Percentiles rank a stretch among this genome's conserved stretches.
Evolutionary conservation across 768 basidiomycete genomes (phyloP).

Genomic region (Calocybe cyanea): DNA sequence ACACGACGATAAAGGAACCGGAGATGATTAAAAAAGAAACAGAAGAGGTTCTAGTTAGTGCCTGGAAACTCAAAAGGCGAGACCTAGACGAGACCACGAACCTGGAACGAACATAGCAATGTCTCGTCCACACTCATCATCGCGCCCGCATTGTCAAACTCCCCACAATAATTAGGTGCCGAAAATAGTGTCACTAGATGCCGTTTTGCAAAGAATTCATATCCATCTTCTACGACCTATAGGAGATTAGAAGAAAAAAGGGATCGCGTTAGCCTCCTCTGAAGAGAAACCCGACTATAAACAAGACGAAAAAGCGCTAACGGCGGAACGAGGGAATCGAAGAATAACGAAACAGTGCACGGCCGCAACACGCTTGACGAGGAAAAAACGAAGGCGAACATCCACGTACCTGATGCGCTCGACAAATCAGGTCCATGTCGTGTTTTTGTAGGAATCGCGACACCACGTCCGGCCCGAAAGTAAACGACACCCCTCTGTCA

Average conservation of each 20-base stretch:
- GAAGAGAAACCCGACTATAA: neutral
- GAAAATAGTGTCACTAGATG: slow-evolving; percentile 97
- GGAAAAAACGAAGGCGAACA: neutral
- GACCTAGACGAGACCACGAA: slow-evolving; percentile 25
- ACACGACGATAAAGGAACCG: no score
- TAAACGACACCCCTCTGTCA: slow-evolving; percentile 97
- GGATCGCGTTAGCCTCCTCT: no score
- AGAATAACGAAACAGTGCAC: neutral
- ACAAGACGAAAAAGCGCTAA: neutral
- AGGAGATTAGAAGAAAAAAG: neutral
- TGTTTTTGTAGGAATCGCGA: slow-evolving; percentile 98
- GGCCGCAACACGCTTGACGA: neutral
- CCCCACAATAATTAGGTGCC: slow-evolving; percentile 91
- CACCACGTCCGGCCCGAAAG: slow-evolving; percentile 97
- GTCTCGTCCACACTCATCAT: slow-evolving; percentile 99
- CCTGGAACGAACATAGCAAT: slow-evolving; percentile 96
- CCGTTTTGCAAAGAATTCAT: slow-evolving; percentile 98
- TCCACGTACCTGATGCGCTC: slow-evolving; percentile 87
- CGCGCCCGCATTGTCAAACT: slow-evolving; percentile 98
- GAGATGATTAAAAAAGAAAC: no score
- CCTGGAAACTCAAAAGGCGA: no score
- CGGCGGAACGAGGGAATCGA: neutral
- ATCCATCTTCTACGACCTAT: slow-evolving; percentile 97
- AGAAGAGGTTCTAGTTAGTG: no score
- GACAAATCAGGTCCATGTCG: slow-evolving; percentile 98